Conservation (phyloP, 768 basidiomycete species). For the Rubroboletus satanas region DNA sequence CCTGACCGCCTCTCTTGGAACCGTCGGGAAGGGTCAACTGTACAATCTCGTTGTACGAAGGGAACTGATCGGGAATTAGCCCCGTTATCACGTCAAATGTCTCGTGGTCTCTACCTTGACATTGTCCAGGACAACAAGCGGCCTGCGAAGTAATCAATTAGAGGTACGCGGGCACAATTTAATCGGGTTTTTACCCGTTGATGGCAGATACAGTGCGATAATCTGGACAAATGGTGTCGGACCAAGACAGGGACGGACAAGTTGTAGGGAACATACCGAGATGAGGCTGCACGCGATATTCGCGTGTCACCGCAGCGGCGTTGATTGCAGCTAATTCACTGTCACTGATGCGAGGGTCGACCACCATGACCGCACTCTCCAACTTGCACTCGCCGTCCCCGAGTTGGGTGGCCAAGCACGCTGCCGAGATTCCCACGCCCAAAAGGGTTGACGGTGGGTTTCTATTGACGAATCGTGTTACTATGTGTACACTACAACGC, state of each 20-base stretch:
- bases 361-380: slow-evolving; percentile 31
- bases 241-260: slow-evolving; percentile 1
- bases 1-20: slow-evolving; percentile 91
- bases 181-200: slow-evolving; percentile 68
- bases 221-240: slow-evolving; percentile 46
- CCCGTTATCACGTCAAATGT: background rate
- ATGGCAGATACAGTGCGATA: slow-evolving; percentile 98
- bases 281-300: slow-evolving; percentile 87
- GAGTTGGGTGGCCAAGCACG: slow-evolving; percentile 2
- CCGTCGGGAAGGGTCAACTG: slow-evolving; percentile 94
- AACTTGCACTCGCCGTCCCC: slow-evolving; percentile 10
- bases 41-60: slow-evolving; percentile 98
- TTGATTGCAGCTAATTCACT: slow-evolving; percentile 75
- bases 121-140: slow-evolving; percentile 94
- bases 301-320: slow-evolving; percentile 83
- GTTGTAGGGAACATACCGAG: slow-evolving; percentile 50
- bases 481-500: slow-evolving; percentile 15
- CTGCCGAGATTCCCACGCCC: slow-evolving; percentile 24
- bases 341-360: slow-evolving; percentile 62
- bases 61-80: slow-evolving; percentile 57
- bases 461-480: background rate
- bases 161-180: background rate
- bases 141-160: slow-evolving; percentile 45
- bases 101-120: slow-evolving; percentile 69
- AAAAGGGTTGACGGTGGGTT: background rate